Evolutionary conservation across 129 eudicot genomes (phyloP).

Genomic region (Erigeron canadensis): DNA sequence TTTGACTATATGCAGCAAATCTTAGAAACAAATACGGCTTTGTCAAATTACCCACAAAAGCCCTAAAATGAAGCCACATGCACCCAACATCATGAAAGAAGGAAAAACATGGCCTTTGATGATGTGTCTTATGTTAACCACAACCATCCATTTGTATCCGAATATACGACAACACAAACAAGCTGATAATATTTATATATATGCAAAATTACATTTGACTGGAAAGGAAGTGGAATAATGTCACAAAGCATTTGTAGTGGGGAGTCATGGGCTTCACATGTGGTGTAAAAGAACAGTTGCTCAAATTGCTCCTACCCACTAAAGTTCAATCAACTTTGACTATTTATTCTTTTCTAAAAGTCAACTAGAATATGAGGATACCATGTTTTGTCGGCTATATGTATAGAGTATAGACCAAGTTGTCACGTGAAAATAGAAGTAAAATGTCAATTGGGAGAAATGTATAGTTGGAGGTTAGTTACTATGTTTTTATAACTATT

Average conservation of each 20-base stretch:
- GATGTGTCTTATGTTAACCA: conserved; percentile 1
- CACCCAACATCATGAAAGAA: not conserved
- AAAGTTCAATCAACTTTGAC: conserved; percentile 34
- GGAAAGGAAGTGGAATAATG: conserved; percentile 35
- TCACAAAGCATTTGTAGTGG: conserved; percentile 33
- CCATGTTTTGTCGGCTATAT: conserved; percentile 36
- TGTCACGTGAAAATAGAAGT: conserved; percentile 36
- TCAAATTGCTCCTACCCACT: conserved; percentile 33
- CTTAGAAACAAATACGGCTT: too few species aligned
- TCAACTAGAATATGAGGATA: conserved; percentile 36
- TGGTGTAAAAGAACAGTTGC: conserved; percentile 29
- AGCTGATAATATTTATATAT: conserved; percentile 3
- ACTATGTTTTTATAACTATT: not conserved
- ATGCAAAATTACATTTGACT: conserved; percentile 2
- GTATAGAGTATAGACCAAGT: conserved; percentile 18
- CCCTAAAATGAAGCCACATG: not conserved
- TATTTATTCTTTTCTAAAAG: conserved; percentile 25
- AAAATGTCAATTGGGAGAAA: conserved; percentile 11
- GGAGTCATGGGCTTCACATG: conserved; percentile 35
- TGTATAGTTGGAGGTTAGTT: conserved; percentile 18
- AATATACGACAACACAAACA: conserved; percentile 24
- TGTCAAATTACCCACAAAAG: too few species aligned
- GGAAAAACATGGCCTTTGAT: too few species aligned
- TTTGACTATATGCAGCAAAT: too few species aligned
- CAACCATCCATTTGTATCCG: not conserved